Base-by-base conservation (phyloP, 148 eudicot species). In the Fallopia convolvulus region DNA sequence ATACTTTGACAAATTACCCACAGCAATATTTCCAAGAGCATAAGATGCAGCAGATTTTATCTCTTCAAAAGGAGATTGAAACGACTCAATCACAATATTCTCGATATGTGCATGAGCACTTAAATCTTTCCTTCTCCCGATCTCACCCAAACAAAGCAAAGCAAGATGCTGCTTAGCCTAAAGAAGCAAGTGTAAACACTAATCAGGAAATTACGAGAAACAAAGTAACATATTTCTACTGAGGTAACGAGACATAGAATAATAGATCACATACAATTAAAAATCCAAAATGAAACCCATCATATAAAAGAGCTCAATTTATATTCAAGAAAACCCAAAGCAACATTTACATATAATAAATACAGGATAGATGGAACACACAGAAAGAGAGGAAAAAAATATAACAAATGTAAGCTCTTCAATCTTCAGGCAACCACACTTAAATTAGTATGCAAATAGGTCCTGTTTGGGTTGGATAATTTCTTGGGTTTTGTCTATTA, bases 1-100 rank as follows among this genome's bases (percentile, higher is more conserved):
- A 79, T 96, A 96, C 84, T 90, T 96, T 0, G 93, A 83, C 66
- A 96, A 82, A 82, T 96, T 96, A 42, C 99, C 99, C 74, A 91
- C 97, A 83, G 98, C 75, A 73, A 73, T 73, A 73, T 73, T 73
- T 21, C 75, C 75, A 77, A 96, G 95, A 77, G 99, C 99, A 85
- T 96, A 96, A 50, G 99, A 96, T 72, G 99, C 99, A 65, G 99
- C 99, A 77, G 98, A 95, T 78, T 95, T 95, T 72, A 95, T 95
- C 84, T 95, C 99, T 83, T 95, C 99, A 79, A 95, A 91, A 80
- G 99, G 97, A 44, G 98, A 93, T 80, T 91, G 97, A 75, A 95
- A 95, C n/a, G 98, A 95, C 78, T 91, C 99, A 17, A 95, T 95
- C 63, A 95, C 88, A 79, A 93, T 90, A 79, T 83, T 95, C 87